phyloP scores from a whole-genome alignment of 768 basidiomycete genomes.

The Leccinum boreale region DNA sequence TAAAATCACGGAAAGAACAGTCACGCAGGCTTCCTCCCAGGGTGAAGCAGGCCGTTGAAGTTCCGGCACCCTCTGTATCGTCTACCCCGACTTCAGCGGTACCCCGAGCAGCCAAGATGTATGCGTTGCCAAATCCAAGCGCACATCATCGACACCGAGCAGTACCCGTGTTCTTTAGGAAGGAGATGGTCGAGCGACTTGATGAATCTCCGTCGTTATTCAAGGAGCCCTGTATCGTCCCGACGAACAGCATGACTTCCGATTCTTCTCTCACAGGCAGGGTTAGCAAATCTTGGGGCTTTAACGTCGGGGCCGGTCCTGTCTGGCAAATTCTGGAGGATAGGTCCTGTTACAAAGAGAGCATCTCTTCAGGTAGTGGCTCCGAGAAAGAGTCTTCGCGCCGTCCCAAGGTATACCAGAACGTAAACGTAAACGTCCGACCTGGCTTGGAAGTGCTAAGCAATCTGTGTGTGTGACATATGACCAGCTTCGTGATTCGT shows the following conservation, averaged over 20 bases:
- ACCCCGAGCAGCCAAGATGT: slow-evolving; percentile 38
- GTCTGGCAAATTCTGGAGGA: slow-evolving; percentile 81
- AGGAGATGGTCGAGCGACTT: slow-evolving; percentile 59
- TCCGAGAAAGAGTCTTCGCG: slow-evolving; percentile 46
- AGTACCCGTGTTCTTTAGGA: slow-evolving; percentile 52
- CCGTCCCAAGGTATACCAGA: slow-evolving; percentile 57
- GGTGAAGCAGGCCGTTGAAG: slow-evolving; percentile 2
- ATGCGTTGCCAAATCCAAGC: slow-evolving; percentile 60
- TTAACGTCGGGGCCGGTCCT: slow-evolving; percentile 72
- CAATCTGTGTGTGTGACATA: slow-evolving; percentile 47
- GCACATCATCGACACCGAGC: slow-evolving; percentile 74
- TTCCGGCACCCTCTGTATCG: neutral
- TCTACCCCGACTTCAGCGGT: slow-evolving; percentile 3
- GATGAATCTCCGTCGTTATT: slow-evolving; percentile 49
- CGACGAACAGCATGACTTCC: slow-evolving; percentile 58
- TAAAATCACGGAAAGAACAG: slow-evolving; percentile 13
- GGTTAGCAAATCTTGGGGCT: slow-evolving; percentile 66
- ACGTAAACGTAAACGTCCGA: slow-evolving; percentile 41
- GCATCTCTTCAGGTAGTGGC: slow-evolving; percentile 26
- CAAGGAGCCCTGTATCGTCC: slow-evolving; percentile 33
- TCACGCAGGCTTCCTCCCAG: slow-evolving; percentile 21
- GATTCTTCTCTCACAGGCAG: slow-evolving; percentile 47
- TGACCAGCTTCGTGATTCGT: neutral
- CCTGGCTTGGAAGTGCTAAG: slow-evolving; percentile 45
- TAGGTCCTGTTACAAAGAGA: slow-evolving; percentile 74